Evolutionary conservation across 2,329 filamentous ascomycete genomes (phyloP).

Genomic region (Passalora sequoiae): DNA sequence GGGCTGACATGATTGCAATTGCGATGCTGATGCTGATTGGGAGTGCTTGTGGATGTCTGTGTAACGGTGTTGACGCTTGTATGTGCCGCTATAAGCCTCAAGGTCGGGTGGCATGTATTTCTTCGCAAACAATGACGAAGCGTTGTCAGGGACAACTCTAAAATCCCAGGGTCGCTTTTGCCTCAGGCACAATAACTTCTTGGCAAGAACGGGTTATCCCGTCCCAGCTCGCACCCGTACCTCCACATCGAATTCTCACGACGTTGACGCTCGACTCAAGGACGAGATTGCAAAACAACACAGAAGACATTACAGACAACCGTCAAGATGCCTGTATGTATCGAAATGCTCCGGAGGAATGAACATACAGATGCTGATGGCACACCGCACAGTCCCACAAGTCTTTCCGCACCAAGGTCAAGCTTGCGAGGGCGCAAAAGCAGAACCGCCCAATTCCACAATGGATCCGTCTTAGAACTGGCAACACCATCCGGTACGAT

Average conservation of each 20-base stretch:
- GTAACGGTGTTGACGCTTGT: constrained; percentile 2
- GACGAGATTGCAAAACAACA: constrained; percentile 5
- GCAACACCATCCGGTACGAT: constrained; percentile 98
- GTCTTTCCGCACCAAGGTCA: constrained; percentile 99
- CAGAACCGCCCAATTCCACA: constrained; percentile 99
- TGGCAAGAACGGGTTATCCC: neutral
- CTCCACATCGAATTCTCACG: constrained; percentile 1
- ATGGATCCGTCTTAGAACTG: constrained; percentile 98
- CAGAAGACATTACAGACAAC: constrained; percentile 15
- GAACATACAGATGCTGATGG: constrained; percentile 12
- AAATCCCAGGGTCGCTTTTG: too few species aligned
- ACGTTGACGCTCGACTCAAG: neutral
- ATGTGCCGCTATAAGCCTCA: too few species aligned
- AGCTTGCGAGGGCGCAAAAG: constrained; percentile 99
- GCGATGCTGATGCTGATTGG: constrained; percentile 12
- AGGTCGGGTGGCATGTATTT: neutral
- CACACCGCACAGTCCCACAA: constrained; percentile 76
- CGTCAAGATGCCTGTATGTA: constrained; percentile 35
- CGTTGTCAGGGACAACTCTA: neutral
- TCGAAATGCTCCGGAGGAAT: too few species aligned
- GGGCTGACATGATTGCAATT: constrained; percentile 20
- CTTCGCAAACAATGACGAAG: neutral
- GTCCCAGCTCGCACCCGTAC: neutral
- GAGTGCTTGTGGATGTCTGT: constrained; percentile 6
- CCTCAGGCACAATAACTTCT: neutral